Percentiles rank a stretch among this genome's conserved stretches.
phyloP scores from a whole-genome alignment of 345 rosid species.

The Murraya koenigii region DNA sequence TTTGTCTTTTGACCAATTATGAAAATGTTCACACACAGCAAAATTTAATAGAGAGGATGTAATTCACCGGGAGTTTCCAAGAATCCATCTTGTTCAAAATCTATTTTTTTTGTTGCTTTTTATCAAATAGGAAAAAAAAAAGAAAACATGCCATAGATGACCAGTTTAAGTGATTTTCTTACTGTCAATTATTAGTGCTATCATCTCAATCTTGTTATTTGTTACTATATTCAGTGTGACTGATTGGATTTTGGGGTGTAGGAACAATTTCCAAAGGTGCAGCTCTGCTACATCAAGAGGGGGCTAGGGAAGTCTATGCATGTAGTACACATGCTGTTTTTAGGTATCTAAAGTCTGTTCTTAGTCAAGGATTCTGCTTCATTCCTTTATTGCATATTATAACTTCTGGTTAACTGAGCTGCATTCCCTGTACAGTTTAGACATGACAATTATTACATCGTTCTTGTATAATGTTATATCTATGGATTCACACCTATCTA shows the following conservation, averaged over 20 bases:
- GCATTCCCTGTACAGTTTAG: background rate
- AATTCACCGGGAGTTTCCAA: background rate
- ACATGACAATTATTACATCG: background rate
- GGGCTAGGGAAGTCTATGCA: conserved; percentile 96
- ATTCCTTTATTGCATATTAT: background rate
- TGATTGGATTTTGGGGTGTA: conserved; percentile 24
- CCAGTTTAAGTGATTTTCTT: background rate
- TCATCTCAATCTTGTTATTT: background rate
- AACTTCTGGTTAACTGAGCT: background rate
- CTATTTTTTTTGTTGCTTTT: background rate
- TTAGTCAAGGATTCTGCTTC: background rate
- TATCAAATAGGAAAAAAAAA: background rate
- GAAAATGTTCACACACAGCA: background rate
- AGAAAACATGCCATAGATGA: conserved; percentile 5
- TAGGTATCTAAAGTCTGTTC: conserved; percentile 44
- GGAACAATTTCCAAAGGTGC: conserved; percentile 98
- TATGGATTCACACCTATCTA: background rate
- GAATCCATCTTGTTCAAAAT: background rate
- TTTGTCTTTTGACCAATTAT: background rate
- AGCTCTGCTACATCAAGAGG: conserved; percentile 92
- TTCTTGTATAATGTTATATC: background rate
- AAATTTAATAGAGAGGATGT: background rate
- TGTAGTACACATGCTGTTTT: conserved; percentile 96
- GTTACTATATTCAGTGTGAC: conserved; percentile 9
- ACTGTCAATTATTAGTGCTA: background rate